Percentiles rank a stretch among this genome's conserved stretches.
phyloP scores from a whole-genome alignment of 169 alveolate species.

The Plasmodium cynomolgi region DNA sequence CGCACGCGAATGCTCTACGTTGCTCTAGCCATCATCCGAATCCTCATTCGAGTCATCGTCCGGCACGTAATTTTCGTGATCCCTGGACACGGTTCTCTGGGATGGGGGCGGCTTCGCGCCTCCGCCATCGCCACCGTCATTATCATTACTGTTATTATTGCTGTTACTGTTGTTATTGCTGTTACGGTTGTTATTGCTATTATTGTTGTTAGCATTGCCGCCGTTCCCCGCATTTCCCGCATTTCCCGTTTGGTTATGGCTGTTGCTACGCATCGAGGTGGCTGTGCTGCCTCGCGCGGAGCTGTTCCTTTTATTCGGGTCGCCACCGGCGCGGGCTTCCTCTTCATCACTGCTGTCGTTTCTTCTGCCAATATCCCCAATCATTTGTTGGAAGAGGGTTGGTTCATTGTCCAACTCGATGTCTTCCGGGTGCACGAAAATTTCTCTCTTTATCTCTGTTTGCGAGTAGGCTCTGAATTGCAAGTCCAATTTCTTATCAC shows the following conservation, averaged over 20 bases:
- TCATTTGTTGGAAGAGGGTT: constrained; percentile 85
- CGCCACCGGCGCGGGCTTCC: constrained; percentile 78
- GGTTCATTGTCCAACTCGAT: constrained; percentile 90
- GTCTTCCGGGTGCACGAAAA: constrained; percentile 89
- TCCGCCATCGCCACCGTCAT: background rate
- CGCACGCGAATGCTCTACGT: background rate
- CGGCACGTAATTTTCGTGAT: constrained; percentile 54
- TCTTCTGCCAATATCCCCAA: constrained; percentile 83
- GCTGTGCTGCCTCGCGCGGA: background rate
- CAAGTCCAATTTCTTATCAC: constrained; percentile 80
- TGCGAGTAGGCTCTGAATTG: constrained; percentile 78
- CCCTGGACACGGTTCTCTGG: background rate
- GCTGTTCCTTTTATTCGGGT: background rate
- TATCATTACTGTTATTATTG: background rate
- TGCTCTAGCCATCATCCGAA: constrained; percentile 30
- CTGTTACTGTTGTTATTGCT: background rate
- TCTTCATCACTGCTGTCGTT: constrained; percentile 87
- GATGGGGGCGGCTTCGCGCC: background rate
- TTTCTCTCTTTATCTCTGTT: constrained; percentile 79
- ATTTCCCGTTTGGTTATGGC: constrained; percentile 40
- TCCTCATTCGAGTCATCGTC: constrained; percentile 47
- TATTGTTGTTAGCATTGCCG: constrained; percentile 85
- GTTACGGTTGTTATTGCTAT: background rate
- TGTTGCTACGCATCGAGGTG: background rate
- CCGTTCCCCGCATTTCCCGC: constrained; percentile 78